Conservation (phyloP, 306 rosid genomes). For the Sechiopsis laciniata region DNA sequence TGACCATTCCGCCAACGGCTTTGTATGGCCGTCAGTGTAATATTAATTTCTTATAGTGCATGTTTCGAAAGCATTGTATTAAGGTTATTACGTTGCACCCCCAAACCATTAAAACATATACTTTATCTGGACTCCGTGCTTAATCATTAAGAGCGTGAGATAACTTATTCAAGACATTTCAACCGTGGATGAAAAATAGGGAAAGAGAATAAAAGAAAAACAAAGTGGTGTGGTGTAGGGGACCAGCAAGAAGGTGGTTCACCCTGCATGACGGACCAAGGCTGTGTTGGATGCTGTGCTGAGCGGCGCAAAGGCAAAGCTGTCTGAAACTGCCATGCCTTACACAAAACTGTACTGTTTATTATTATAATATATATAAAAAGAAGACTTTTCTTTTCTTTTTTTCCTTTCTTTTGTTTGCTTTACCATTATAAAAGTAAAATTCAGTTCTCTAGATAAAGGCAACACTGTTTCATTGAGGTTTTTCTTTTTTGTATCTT, state of each 20-base stretch:
- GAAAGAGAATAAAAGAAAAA: no score
- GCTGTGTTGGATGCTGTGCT: conserved; percentile 11
- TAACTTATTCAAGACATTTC: background rate
- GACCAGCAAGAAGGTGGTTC: conserved; percentile 19
- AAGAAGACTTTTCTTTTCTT: background rate
- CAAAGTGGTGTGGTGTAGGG: background rate
- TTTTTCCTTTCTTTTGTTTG: no score
- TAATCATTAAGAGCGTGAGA: no score
- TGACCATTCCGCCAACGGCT: no score
- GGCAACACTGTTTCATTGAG: conserved; percentile 15
- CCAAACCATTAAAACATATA: no score
- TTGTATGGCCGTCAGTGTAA: no score
- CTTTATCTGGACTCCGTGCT: no score
- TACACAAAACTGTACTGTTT: background rate
- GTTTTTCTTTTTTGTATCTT: background rate
- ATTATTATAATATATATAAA: background rate
- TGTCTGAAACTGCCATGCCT: conserved; percentile 24
- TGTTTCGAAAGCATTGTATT: no score
- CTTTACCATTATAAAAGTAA: background rate
- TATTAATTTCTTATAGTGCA: no score
- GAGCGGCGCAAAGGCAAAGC: conserved; percentile 21
- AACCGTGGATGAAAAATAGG: background rate
- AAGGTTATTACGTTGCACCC: no score
- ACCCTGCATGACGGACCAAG: conserved; percentile 17
- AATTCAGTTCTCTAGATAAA: conserved; percentile 9